Evolutionary conservation across 2,329 filamentous ascomycete genomes (phyloP).

Genomic region (Apiospora aurea): DNA sequence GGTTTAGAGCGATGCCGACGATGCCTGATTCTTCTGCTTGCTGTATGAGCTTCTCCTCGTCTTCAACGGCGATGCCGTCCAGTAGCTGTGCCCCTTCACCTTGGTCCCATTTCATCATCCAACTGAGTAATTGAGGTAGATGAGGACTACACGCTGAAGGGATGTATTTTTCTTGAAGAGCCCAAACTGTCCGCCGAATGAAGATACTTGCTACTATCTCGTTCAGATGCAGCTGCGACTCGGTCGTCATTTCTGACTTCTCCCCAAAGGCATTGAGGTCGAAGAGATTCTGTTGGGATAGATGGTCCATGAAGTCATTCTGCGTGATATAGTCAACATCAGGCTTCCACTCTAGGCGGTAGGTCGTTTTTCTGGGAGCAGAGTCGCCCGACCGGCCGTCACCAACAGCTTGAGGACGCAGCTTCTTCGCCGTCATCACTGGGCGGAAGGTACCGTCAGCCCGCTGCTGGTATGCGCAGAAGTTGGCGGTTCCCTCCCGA

Average conservation of each 20-base stretch:
- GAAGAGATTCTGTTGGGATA: constrained; percentile 6
- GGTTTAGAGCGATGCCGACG: constrained; percentile 17
- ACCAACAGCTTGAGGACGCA: constrained; percentile 23
- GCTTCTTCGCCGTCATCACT: constrained; percentile 23
- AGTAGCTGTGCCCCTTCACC: constrained; percentile 11
- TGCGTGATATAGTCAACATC: constrained; percentile 26
- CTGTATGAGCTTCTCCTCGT: constrained; percentile 26
- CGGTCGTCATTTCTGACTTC: background rate
- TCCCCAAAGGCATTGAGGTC: background rate
- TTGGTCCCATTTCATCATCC: constrained; percentile 27
- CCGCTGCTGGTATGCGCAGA: constrained; percentile 26
- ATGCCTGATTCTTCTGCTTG: constrained; percentile 25
- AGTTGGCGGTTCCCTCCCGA: constrained; percentile 21
- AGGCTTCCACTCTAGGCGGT: constrained; percentile 27
- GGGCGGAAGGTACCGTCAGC: constrained; percentile 25
- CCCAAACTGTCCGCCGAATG: constrained; percentile 26
- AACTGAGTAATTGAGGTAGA: constrained; percentile 27
- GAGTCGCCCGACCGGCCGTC: background rate
- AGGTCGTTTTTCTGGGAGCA: constrained; percentile 27
- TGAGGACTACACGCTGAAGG: constrained; percentile 23
- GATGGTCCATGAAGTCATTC: constrained; percentile 19
- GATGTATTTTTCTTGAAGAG: background rate
- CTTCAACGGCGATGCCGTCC: background rate
- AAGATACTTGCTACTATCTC: constrained; percentile 28
- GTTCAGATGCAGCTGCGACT: constrained; percentile 24